Evolutionary conservation across 2,329 filamentous ascomycete species (phyloP).

Genomic region (Pochonia chlamydosporia): DNA sequence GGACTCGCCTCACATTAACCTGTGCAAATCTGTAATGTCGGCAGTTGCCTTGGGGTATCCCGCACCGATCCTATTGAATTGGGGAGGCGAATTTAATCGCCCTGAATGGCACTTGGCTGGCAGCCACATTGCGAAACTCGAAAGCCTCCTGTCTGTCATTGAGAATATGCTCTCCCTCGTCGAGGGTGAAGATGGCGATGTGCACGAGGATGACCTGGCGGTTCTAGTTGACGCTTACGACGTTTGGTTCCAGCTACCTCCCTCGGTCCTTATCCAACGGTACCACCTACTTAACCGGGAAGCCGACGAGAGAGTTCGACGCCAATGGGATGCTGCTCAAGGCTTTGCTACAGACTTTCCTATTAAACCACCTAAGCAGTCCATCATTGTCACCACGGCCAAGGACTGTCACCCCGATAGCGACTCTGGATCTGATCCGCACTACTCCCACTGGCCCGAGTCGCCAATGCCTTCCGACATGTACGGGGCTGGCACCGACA

Average conservation of each 20-base stretch:
- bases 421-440: conserved; percentile 28
- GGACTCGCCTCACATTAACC: conserved; percentile 28
- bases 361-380: conserved; percentile 14
- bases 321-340: conserved; percentile 19
- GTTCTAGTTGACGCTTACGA: conserved; percentile 33
- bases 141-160: conserved; percentile 15
- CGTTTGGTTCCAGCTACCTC: conserved; percentile 33
- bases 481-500: conserved; percentile 28
- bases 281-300: conserved; percentile 29
- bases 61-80: conserved; percentile 29
- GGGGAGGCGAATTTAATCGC: conserved; percentile 30
- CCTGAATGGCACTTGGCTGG: conserved; percentile 30
- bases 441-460: conserved; percentile 29
- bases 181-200: conserved; percentile 8
- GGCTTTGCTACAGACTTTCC: neutral
- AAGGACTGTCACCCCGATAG: conserved; percentile 29
- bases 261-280: conserved; percentile 28
- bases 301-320: conserved; percentile 22
- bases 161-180: conserved; percentile 18
- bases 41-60: conserved; percentile 32
- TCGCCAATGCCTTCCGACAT: conserved; percentile 28
- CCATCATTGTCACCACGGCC: conserved; percentile 26
- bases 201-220: conserved; percentile 14
- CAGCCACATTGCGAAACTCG: conserved; percentile 33
- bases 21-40: conserved; percentile 34